Base-by-base conservation (phyloP, 169 alveolate genomes). In the Cryptosporidium tyzzeri region DNA sequence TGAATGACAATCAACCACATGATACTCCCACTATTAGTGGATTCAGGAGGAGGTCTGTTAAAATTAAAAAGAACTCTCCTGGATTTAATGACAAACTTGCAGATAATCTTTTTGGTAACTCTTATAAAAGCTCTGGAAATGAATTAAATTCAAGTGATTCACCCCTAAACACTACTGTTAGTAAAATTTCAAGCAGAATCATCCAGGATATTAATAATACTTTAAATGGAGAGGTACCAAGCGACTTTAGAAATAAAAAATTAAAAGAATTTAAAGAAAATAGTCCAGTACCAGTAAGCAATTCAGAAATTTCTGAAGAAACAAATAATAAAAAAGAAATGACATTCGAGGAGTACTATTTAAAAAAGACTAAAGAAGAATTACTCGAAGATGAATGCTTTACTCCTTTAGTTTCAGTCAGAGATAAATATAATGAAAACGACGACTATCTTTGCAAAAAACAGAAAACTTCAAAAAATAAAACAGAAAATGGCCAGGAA, bases 341-440 rank as follows among this genome's bases (percentile, higher is more conserved):
- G 3, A 65, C 71, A 23, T 65, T 65, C 29, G 71, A 65, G 51
- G 71, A 65, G 29, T 65, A 65, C 9, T 65, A 65, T n/a, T 65
- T 51, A 10, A 29, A 65, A n/a, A 65, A 65, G 16, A 33, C 48
- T 7, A 29, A 65, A 37, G 44, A 65, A n/a, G 71, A 33, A 14
- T 6, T 21, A 33, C 5, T 65, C 10, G 71, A 65, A 7, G 71
- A 65, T 65, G 51, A 37, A 16, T 12, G 12, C 5, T 65, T 35
- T 7, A 26, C 71, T 65, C 71, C 48, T 31, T 26, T 65, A 33
- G 10, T 65, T 9, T 65, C 71, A 31, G 53, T 65, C 18, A 65
- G 12, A 26, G 71, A 65, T 16, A 26, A 65, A 33, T 65, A 31
- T 37, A 33, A 2, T 14, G 51, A 65, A 33, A 14, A 7, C 29